These are phyloP conservation scores for Phytophthora palmivora DNA, from an alignment of 352 stramenopile genomes.

Conservation along the genomic window DNA sequence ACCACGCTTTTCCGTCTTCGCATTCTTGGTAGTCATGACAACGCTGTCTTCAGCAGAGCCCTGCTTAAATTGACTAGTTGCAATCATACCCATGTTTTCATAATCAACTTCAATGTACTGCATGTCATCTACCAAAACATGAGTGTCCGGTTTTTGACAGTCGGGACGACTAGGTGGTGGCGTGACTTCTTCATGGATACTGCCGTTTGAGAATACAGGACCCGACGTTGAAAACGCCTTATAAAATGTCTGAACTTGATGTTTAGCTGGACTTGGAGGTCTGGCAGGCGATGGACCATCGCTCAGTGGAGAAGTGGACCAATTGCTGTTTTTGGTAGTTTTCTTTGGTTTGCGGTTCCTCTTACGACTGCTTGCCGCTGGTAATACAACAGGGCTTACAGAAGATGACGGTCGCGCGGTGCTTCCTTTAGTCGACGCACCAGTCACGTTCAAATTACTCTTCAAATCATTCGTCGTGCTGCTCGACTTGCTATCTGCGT, in stretches of 20 bases:
- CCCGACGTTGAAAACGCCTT: conserved; percentile 28
- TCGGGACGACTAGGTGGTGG: conserved; percentile 4
- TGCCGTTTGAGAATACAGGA: conserved; percentile 23
- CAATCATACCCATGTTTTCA: conserved; percentile 18
- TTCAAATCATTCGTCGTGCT: not conserved
- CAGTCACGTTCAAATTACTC: not conserved
- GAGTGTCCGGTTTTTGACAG: conserved; percentile 14
- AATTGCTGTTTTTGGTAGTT: conserved; percentile 39
- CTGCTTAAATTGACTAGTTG: not conserved
- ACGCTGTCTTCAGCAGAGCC: not conserved
- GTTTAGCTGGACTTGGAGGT: conserved; percentile 20
- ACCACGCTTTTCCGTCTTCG: conserved; percentile 14
- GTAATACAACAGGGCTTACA: conserved; percentile 4
- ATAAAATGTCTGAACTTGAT: conserved; percentile 21
- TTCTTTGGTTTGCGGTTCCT: conserved; percentile 42
- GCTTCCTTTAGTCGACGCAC: not conserved
- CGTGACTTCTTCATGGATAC: conserved; percentile 9
- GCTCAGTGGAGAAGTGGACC: conserved; percentile 25
- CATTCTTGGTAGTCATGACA: not conserved
- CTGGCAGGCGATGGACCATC: conserved; percentile 19
- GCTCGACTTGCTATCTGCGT: not conserved
- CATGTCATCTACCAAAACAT: conserved; percentile 21
- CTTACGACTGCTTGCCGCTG: conserved; percentile 31
- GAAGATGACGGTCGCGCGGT: conserved; percentile 2
- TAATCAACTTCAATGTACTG: conserved; percentile 29